A percentile compares a stretch with the other conserved stretches of the same genome.
These are phyloP conservation scores for Candida tropicalis DNA, from an alignment of 1,139 yeast species.

Conservation along the genomic window DNA sequence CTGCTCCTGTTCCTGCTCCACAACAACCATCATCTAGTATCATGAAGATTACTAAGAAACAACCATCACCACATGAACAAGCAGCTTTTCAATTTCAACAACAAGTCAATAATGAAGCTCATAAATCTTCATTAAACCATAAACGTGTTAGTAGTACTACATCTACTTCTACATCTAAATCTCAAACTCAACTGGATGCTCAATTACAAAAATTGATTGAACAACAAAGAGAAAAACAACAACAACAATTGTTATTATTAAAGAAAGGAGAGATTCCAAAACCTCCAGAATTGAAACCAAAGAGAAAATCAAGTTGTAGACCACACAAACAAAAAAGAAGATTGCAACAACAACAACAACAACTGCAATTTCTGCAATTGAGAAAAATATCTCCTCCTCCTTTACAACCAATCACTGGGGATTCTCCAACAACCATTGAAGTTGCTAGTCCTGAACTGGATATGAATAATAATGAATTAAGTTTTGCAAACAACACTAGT, in stretches of 20 bases:
- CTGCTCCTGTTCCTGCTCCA: constrained; percentile 1
- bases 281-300: constrained; percentile 11
- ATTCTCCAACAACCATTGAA: constrained; percentile 20
- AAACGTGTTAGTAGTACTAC: background rate
- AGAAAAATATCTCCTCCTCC: constrained; percentile 1
- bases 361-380: constrained; percentile 7
- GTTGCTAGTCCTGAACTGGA: constrained; percentile 21
- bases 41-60: constrained; percentile 2
- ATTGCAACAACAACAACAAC: constrained; percentile 8
- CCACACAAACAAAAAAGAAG: constrained; percentile 11
- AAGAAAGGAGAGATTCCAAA: constrained; percentile 9
- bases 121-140: constrained; percentile 1
- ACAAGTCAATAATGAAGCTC: constrained; percentile 11
- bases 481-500: constrained; percentile 5
- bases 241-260: constrained; percentile 6
- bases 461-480: constrained; percentile 12
- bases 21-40: constrained; percentile 5
- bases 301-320: constrained; percentile 15
- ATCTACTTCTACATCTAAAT: constrained; percentile 1
- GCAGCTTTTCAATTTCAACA: constrained; percentile 11
- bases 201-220: constrained; percentile 10
- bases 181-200: constrained; percentile 12
- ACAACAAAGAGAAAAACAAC: constrained; percentile 9
- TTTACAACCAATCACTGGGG: constrained; percentile 9
- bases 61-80: constrained; percentile 9